Percentiles rank a stretch among this genome's conserved stretches.
phyloP scores from a whole-genome alignment of 768 basidiomycete genomes.

The Mycena epipterygia region DNA sequence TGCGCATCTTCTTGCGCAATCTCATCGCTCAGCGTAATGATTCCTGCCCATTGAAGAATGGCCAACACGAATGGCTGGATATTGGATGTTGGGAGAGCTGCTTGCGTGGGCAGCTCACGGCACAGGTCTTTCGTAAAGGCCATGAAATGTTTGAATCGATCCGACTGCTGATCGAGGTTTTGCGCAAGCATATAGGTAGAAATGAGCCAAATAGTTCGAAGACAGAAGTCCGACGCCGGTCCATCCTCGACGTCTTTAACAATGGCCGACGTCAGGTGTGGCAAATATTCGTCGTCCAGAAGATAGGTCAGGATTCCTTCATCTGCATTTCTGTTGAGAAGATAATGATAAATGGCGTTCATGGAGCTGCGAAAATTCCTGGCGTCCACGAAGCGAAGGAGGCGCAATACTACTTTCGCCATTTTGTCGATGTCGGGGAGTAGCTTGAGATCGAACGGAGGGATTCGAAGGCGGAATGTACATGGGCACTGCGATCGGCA shows the following conservation, averaged over 20 bases:
- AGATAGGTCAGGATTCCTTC: neutral
- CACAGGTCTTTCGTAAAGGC: neutral
- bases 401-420: too few species aligned
- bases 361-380: too few species aligned
- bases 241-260: neutral
- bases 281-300: neutral
- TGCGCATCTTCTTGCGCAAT: too few species aligned
- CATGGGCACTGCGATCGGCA: neutral
- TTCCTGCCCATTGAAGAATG: neutral
- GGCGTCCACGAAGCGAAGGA: too few species aligned
- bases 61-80: neutral
- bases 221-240: neutral
- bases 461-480: neutral
- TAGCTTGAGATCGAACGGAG: too few species aligned
- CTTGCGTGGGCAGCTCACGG: neutral
- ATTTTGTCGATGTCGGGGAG: too few species aligned
- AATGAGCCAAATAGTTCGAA: neutral
- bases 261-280: neutral
- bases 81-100: neutral
- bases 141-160: neutral
- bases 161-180: too few species aligned
- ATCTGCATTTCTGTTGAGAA: constrained; percentile 1
- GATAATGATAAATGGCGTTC: too few species aligned
- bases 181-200: neutral
- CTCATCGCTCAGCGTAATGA: neutral